Evolutionary conservation across 192 early-diverging fungal species (phyloP).

Genomic region (Phycomyces blakesleeanus): DNA sequence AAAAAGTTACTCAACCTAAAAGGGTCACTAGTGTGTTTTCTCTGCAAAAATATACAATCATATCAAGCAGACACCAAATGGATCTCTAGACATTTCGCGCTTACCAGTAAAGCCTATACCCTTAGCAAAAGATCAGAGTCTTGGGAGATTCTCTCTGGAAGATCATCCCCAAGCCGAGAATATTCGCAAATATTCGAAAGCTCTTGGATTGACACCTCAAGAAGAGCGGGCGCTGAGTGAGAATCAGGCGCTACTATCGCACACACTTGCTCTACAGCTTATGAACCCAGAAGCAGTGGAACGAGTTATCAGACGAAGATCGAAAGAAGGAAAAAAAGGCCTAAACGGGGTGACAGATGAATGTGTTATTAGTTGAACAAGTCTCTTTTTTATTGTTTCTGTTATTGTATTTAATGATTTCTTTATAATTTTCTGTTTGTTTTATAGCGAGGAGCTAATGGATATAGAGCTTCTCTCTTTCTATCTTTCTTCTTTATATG

Average conservation of each 20-base stretch:
- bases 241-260: constrained; percentile 19
- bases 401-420: not conserved
- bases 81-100: not conserved
- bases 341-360: not conserved
- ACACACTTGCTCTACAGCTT: constrained; percentile 9
- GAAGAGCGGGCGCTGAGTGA: constrained; percentile 17
- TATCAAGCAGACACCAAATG: not conserved
- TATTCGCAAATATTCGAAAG: constrained; percentile 14
- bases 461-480: too few relatives aligned
- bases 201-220: constrained; percentile 20
- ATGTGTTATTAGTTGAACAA: not conserved
- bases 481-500: too few relatives aligned
- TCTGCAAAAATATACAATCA: constrained; percentile 29
- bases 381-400: not conserved
- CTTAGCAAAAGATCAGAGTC: not conserved
- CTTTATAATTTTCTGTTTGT: not conserved
- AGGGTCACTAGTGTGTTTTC: constrained; percentile 21
- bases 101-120: not conserved
- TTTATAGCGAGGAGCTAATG: too few relatives aligned
- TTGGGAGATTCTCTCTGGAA: constrained; percentile 3
- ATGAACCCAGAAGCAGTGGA: not conserved
- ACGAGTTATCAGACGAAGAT: not conserved
- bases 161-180: constrained; percentile 17
- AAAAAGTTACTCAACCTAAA: not conserved
- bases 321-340: not conserved